These are phyloP conservation scores for Favolaschia claudopus DNA, from an alignment of 768 basidiomycete species.

Conservation along the genomic window DNA sequence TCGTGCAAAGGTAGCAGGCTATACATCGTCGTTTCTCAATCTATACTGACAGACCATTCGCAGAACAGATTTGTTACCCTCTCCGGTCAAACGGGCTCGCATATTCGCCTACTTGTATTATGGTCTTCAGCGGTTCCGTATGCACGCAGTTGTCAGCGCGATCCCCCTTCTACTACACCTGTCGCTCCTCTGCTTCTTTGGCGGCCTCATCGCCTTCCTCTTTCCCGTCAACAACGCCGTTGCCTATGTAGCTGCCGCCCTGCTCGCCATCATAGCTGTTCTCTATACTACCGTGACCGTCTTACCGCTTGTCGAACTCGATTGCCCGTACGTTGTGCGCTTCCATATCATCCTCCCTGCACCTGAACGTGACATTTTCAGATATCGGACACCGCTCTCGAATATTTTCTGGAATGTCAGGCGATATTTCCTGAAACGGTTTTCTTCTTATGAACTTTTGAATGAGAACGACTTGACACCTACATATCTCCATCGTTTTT, in stretches of 20 bases:
- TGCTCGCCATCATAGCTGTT: neutral
- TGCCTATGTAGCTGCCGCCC: conserved; percentile 1
- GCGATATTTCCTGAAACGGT: conserved; percentile 4
- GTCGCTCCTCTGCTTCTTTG: conserved; percentile 26
- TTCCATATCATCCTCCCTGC: no score
- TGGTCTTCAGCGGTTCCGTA: conserved; percentile 19
- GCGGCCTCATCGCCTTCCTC: conserved; percentile 23
- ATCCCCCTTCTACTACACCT: conserved; percentile 23
- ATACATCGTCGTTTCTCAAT: no score
- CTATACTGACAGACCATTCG: no score
- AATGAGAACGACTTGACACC: neutral
- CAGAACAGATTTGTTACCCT: no score
- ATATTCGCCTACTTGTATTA: conserved; percentile 17
- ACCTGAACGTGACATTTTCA: no score
- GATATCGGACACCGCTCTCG: conserved; percentile 21
- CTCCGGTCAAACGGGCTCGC: conserved; percentile 21
- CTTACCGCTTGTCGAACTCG: conserved; percentile 9
- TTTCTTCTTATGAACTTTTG: neutral
- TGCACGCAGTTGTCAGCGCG: conserved; percentile 20
- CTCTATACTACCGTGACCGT: conserved; percentile 14
- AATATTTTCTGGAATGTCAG: conserved; percentile 16
- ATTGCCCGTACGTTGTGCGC: conserved; percentile 27
- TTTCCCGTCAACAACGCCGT: conserved; percentile 6
- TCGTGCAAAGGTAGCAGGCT: no score
- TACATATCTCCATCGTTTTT: neutral